Base-by-base conservation (phyloP, 768 basidiomycete genomes). In the Lentinula sp. region DNA sequence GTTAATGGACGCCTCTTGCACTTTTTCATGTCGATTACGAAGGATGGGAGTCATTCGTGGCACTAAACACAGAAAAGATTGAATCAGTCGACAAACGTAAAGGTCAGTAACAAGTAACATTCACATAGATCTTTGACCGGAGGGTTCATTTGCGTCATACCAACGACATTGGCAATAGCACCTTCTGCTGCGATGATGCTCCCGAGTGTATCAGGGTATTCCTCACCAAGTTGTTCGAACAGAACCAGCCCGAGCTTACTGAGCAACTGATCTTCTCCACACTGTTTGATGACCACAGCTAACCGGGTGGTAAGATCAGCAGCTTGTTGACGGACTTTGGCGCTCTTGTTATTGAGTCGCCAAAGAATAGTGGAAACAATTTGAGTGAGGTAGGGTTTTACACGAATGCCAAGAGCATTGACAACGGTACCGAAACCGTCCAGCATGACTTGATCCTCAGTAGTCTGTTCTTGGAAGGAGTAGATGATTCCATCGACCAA, bases 91-190 rank as follows among this genome's bases (percentile, higher is more conserved):
- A 28, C 33, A 45, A 50, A 50, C 20, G 1, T 20, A 61, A 23
- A 4, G 37, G 23, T 45, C 18, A 50, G 43, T 35, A 54, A 37
- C 39, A 35, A 56, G 61, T 36, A 57, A 10, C 28, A 88, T 95
- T 85, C 74, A 97, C 95, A 72, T 61, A 99, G 86, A 82, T 99
- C 97, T 74, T 99, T 99, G 32, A 99, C 95, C 0, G 97, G 97
- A 13, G 97, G 97, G 72, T 97, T 98, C 97, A 99, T 99, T 73
- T 98, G 94, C 9, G 97, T 97, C 97, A 98, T 99, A 75, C 97
- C 97, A 64, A 99, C 97, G 54, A 98, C 97, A 68, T 98, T 98
- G 65, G 97, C 97, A 68, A 99, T 98, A 52, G 97, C 97, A 64
- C 94, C 96, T 69, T 95, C 93, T 48, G 97, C 97, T 52, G 96